These are phyloP conservation scores for Rubus parviflorus DNA, from an alignment of 306 rosid genomes.

Conservation along the genomic window DNA sequence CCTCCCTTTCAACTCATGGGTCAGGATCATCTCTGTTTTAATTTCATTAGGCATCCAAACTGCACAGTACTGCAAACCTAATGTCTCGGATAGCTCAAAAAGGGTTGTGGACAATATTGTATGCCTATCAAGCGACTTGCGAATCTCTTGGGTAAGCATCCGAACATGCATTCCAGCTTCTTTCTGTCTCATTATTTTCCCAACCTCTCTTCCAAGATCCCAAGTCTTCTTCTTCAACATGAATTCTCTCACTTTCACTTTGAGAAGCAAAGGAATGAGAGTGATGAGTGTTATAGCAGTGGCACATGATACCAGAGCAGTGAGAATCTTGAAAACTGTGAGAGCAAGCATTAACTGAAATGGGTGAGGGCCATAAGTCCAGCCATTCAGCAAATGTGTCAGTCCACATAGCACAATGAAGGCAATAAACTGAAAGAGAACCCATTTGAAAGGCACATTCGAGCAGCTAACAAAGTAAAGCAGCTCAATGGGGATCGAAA, in stretches of 20 bases:
- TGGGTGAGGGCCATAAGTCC: conserved; percentile 98
- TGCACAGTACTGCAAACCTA: conserved; percentile 91
- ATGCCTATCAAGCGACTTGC: conserved; percentile 89
- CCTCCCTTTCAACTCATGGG: conserved; percentile 70
- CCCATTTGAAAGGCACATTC: conserved; percentile 99
- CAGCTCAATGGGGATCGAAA: conserved; percentile 92
- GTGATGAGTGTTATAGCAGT: conserved; percentile 95
- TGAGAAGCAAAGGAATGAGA: conserved; percentile 91
- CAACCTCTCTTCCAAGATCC: conserved; percentile 98
- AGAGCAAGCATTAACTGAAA: conserved; percentile 97
- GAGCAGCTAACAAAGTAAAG: conserved; percentile 97
- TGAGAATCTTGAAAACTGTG: conserved; percentile 88
- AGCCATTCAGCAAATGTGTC: conserved; percentile 95
- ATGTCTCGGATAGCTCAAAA: conserved; percentile 83
- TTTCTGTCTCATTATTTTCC: conserved; percentile 74
- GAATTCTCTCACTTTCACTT: conserved; percentile 96
- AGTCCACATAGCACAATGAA: conserved; percentile 94
- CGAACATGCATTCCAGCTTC: conserved; percentile 92
- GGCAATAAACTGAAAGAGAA: conserved; percentile 85
- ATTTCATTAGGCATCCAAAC: conserved; percentile 98
- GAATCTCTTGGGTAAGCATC: conserved; percentile 99
- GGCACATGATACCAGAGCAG: conserved; percentile 97
- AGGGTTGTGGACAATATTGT: conserved; percentile 83
- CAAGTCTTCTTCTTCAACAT: conserved; percentile 97
- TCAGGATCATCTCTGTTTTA: conserved; percentile 81